phyloP scores from a whole-genome alignment of 768 basidiomycete species.

The Termitomyces sp. region DNA sequence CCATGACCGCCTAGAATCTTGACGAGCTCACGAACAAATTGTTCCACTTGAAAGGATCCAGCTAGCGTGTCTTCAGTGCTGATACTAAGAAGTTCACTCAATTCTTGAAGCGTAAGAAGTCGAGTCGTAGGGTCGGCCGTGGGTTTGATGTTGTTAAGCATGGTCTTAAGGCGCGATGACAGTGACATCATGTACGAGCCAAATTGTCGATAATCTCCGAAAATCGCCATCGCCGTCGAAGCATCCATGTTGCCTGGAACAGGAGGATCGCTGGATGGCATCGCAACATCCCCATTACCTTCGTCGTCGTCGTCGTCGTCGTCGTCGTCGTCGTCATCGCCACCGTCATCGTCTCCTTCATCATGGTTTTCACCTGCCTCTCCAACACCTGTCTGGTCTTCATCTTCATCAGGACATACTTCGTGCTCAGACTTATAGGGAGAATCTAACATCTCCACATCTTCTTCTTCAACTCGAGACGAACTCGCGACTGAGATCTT shows the following conservation, averaged over 20 bases:
- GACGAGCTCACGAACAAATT: slow-evolving; percentile 88
- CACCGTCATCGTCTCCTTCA: slow-evolving; percentile 22
- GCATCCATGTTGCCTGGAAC: slow-evolving; percentile 59
- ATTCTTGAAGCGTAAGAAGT: slow-evolving; percentile 86
- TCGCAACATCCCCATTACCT: slow-evolving; percentile 32
- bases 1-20: slow-evolving; percentile 83
- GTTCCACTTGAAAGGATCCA: slow-evolving; percentile 92
- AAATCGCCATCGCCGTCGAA: slow-evolving; percentile 70
- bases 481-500: slow-evolving; percentile 59
- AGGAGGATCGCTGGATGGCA: slow-evolving; percentile 32
- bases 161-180: slow-evolving; percentile 80
- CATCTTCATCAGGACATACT: slow-evolving; percentile 34
- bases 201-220: slow-evolving; percentile 82
- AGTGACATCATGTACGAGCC: slow-evolving; percentile 93
- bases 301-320: too few species aligned
- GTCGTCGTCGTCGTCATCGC: slow-evolving; percentile 39
- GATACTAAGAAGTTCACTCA: slow-evolving; percentile 91
- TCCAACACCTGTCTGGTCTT: slow-evolving; percentile 23
- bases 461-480: slow-evolving; percentile 62
- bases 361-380: slow-evolving; percentile 42
- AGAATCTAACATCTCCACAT: slow-evolving; percentile 72
- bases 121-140: slow-evolving; percentile 83
- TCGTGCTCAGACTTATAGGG: slow-evolving; percentile 50
- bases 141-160: slow-evolving; percentile 83
- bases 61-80: slow-evolving; percentile 96